Evolutionary conservation across 768 basidiomycete species (phyloP).

Genomic region (Kwoniella pini): DNA sequence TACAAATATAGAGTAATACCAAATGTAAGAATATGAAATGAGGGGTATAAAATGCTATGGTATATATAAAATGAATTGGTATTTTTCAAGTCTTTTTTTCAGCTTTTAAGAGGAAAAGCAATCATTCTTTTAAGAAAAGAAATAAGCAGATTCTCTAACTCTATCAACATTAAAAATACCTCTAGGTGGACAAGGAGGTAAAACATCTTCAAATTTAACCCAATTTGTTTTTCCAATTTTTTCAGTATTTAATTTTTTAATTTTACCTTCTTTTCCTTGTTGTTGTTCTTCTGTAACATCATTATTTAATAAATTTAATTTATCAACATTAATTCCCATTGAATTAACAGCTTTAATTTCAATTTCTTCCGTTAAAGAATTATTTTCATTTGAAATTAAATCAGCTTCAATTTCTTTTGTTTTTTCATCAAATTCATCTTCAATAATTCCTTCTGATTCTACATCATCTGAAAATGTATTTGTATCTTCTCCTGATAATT

Average conservation of each 20-base stretch:
- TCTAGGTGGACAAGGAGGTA: conserved; percentile 80
- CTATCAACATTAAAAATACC: conserved; percentile 79
- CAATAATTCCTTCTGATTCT: neutral
- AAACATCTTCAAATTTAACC: conserved; percentile 69
- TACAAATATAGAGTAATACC: no score
- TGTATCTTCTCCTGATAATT: conserved; percentile 8
- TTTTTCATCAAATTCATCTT: conserved; percentile 14
- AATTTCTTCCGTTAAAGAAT: conserved; percentile 9
- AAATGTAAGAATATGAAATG: no score
- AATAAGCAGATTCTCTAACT: conserved; percentile 82
- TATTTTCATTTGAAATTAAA: neutral
- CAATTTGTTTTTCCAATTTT: conserved; percentile 57
- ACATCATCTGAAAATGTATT: conserved; percentile 4
- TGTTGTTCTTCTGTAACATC: no score
- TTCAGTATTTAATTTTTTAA: conserved; percentile 5
- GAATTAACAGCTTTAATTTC: conserved; percentile 13
- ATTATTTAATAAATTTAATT: conserved; percentile 8
- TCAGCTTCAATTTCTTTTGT: conserved; percentile 16
- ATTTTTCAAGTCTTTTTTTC: neutral
- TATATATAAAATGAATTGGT: neutral
- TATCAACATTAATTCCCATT: conserved; percentile 13
- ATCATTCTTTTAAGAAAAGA: conserved; percentile 75
- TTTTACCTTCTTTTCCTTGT: neutral
- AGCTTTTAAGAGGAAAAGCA: conserved; percentile 94
- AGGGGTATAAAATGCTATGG: conserved; percentile 14